phyloP scores from a whole-genome alignment of 2,329 filamentous ascomycete genomes.

The Ophiostoma piceae region DNA sequence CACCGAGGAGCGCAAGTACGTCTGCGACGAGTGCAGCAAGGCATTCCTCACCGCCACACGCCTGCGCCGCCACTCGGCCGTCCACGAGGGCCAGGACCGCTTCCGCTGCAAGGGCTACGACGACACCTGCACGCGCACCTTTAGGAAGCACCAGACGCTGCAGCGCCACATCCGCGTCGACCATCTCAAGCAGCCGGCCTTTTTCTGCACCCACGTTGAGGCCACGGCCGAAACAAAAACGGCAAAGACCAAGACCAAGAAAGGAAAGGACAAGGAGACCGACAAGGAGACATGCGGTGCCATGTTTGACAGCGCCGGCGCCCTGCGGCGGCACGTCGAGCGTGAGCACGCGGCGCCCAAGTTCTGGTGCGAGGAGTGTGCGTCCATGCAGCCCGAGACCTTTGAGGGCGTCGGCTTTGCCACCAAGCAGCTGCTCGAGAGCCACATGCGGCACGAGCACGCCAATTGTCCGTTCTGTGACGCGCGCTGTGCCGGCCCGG shows the following conservation, averaged over 20 bases:
- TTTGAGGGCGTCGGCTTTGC: conserved; percentile 52
- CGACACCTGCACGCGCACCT: conserved; percentile 66
- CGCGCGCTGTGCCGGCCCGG: conserved; percentile 59
- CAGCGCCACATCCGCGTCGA: conserved; percentile 73
- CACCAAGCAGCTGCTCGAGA: conserved; percentile 64
- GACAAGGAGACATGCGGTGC: conserved; percentile 48
- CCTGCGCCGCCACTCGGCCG: conserved; percentile 69
- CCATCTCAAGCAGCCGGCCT: conserved; percentile 68
- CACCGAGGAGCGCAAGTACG: conserved; percentile 61
- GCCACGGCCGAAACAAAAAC: background rate
- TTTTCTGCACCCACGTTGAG: conserved; percentile 54
- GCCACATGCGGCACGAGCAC: conserved; percentile 69
- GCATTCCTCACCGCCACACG: conserved; percentile 75
- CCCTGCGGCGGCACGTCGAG: conserved; percentile 65
- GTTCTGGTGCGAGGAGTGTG: conserved; percentile 74
- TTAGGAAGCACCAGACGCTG: conserved; percentile 82
- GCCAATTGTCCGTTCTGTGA: conserved; percentile 71
- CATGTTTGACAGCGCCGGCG: conserved; percentile 67
- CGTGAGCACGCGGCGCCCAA: conserved; percentile 63
- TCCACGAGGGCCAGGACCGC: conserved; percentile 71
- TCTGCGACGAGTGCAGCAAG: conserved; percentile 74
- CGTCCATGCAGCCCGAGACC: conserved; percentile 31
- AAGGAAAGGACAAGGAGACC: background rate
- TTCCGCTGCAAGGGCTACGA: conserved; percentile 67
- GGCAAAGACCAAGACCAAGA: background rate